These are phyloP conservation scores for Geotrichum bryndzae DNA, from an alignment of 1,139 yeast genomes.

Conservation along the genomic window DNA sequence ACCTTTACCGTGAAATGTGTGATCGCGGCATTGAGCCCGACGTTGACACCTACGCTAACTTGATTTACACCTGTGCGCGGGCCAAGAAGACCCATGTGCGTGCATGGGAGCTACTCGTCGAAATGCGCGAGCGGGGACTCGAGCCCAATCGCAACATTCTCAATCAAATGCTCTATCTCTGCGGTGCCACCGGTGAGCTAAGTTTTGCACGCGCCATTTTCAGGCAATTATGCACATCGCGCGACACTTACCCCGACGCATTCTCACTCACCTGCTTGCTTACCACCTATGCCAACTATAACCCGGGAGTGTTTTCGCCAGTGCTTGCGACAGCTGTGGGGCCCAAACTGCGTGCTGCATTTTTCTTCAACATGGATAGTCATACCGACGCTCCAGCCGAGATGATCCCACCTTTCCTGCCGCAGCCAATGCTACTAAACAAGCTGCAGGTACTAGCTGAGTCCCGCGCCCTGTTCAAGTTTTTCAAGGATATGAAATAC, in stretches of 20 bases:
- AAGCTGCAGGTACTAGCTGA: constrained; percentile 56
- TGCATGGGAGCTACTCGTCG: constrained; percentile 77
- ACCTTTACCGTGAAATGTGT: constrained; percentile 67
- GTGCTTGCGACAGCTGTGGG: constrained; percentile 32
- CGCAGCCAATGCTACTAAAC: constrained; percentile 43
- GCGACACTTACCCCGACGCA: constrained; percentile 31
- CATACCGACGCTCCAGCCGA: constrained; percentile 13
- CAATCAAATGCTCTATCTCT: constrained; percentile 64
- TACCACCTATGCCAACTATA: constrained; percentile 33
- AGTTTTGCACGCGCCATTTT: constrained; percentile 68
- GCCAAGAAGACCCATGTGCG: constrained; percentile 43
- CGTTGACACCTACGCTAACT: constrained; percentile 50
- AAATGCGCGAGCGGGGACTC: constrained; percentile 49
- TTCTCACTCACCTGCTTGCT: constrained; percentile 31
- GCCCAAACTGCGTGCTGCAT: constrained; percentile 27
- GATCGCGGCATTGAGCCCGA: constrained; percentile 33
- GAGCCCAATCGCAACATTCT: constrained; percentile 47
- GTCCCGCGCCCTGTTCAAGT: constrained; percentile 71
- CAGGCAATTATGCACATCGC: constrained; percentile 45
- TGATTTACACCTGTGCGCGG: constrained; percentile 70
- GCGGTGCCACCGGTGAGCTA: constrained; percentile 76
- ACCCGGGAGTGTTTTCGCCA: constrained; percentile 34
- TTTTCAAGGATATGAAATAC: constrained; percentile 35
- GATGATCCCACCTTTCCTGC: constrained; percentile 61
- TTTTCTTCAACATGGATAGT: constrained; percentile 21